Conservation (phyloP, 805 yeast species). For the Wickerhamomyces strasburgensis region DNA sequence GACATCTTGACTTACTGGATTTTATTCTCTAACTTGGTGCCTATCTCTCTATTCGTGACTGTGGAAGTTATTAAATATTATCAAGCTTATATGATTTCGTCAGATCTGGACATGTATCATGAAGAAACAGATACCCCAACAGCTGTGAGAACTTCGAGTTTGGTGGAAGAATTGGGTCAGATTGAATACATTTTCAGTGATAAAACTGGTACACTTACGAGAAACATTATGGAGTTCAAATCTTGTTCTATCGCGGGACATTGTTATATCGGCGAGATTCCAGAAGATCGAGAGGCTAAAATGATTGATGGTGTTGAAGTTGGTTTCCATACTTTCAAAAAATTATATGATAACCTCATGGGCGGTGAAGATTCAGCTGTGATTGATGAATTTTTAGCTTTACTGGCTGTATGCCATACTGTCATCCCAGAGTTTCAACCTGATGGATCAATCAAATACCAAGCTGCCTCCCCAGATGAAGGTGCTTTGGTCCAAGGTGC, state of each 20-base stretch:
- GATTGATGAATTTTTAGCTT: conserved; percentile 73
- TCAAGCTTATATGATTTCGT: conserved; percentile 89
- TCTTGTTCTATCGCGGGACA: conserved; percentile 90
- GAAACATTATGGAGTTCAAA: conserved; percentile 95
- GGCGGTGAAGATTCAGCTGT: conserved; percentile 40
- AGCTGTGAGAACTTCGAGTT: conserved; percentile 88
- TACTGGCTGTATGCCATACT: conserved; percentile 92
- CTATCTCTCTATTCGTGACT: conserved; percentile 92
- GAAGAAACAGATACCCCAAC: conserved; percentile 89
- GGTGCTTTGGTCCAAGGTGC: conserved; percentile 98
- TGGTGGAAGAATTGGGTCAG: conserved; percentile 97
- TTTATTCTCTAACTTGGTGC: conserved; percentile 93
- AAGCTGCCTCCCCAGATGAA: conserved; percentile 99
- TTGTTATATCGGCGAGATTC: conserved; percentile 81
- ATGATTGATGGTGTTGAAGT: conserved; percentile 74
- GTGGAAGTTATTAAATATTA: conserved; percentile 93
- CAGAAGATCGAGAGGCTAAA: conserved; percentile 80
- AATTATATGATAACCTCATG: conserved; percentile 46
- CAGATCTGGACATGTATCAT: conserved; percentile 90
- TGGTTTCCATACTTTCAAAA: conserved; percentile 71
- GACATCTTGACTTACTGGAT: conserved; percentile 95
- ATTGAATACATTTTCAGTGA: conserved; percentile 95
- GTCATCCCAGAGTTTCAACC: conserved; percentile 86
- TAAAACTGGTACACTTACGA: conserved; percentile 93
- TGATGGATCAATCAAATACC: conserved; percentile 73